These are phyloP conservation scores for Lodderomyces jiufengensis DNA, from an alignment of 1,139 yeast species.

Conservation along the genomic window DNA sequence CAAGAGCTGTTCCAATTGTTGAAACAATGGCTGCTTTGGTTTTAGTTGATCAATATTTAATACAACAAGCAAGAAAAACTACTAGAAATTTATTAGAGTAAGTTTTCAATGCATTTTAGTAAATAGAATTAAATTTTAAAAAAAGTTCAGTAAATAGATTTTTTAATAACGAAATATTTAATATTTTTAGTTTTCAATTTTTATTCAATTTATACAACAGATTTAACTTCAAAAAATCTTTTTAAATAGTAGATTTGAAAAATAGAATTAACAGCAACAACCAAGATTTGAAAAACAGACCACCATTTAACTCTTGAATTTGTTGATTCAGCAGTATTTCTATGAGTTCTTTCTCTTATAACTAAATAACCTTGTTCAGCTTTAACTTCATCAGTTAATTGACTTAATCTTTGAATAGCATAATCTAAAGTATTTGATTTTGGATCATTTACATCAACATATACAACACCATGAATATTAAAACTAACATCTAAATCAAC, in stretches of 20 bases:
- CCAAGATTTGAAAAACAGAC: constrained; percentile 86
- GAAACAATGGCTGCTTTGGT: constrained; percentile 98
- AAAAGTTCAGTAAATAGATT: too few species aligned
- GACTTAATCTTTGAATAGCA: constrained; percentile 73
- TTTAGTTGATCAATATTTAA: constrained; percentile 76
- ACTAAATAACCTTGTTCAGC: constrained; percentile 92
- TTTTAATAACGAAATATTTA: too few species aligned
- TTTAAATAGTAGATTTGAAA: constrained; percentile 93
- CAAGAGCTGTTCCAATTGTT: constrained; percentile 97
- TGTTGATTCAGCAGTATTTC: constrained; percentile 97
- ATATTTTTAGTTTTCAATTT: too few species aligned
- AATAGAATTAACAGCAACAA: constrained; percentile 80
- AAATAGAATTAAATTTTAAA: too few species aligned
- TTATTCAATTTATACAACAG: constrained; percentile 55
- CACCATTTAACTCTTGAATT: constrained; percentile 97
- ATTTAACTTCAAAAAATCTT: constrained; percentile 92
- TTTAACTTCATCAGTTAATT: constrained; percentile 79
- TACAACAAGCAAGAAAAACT: constrained; percentile 79
- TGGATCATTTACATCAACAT: constrained; percentile 81
- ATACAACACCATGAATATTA: constrained; percentile 91
- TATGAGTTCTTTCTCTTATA: constrained; percentile 94
- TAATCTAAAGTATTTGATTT: constrained; percentile 79
- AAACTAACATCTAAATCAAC: constrained; percentile 89
- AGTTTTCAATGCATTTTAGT: too few species aligned
- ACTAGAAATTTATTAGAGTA: constrained; percentile 23